Evolutionary conservation across 164 flowering plant species (phyloP).

Genomic region (Vitis rupestris): DNA sequence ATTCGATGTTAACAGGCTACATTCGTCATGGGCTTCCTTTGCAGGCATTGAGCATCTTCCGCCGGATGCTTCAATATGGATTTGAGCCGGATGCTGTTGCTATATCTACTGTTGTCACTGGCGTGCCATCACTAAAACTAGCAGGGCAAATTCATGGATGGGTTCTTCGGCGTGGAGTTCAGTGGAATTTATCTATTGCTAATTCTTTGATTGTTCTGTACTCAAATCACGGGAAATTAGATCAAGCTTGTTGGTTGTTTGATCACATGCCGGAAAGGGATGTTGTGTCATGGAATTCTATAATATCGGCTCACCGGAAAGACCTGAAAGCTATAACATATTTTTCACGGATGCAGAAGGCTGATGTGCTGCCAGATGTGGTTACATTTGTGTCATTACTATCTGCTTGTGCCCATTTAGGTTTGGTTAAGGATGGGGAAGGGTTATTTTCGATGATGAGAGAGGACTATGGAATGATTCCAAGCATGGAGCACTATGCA

Average conservation of each 20-base stretch:
- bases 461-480: slow-evolving; percentile 38
- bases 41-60: slow-evolving; percentile 50
- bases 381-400: slow-evolving; percentile 73
- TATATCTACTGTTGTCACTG: slow-evolving; percentile 49
- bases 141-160: slow-evolving; percentile 70
- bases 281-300: slow-evolving; percentile 81
- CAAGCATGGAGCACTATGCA: slow-evolving; percentile 76
- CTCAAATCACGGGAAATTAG: slow-evolving; percentile 35
- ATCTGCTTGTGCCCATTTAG: slow-evolving; percentile 67
- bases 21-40: slow-evolving; percentile 51
- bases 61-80: slow-evolving; percentile 48
- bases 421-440: slow-evolving; percentile 65
- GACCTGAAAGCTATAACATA: slow-evolving; percentile 41
- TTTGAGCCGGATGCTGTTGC: slow-evolving; percentile 61
- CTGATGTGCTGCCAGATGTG: slow-evolving; percentile 41
- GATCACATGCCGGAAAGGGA: slow-evolving; percentile 59
- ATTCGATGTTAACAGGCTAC: slow-evolving; percentile 70
- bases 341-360: slow-evolving; percentile 56
- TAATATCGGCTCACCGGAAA: slow-evolving; percentile 56
- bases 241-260: slow-evolving; percentile 47
- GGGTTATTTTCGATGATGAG: slow-evolving; percentile 49
- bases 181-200: slow-evolving; percentile 47
- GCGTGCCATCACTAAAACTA: slow-evolving; percentile 26
- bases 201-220: slow-evolving; percentile 66
- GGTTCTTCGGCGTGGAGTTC: slow-evolving; percentile 54